These are phyloP conservation scores for Kitagawia praeruptora DNA, from an alignment of 129 eudicot genomes.

Conservation along the genomic window DNA sequence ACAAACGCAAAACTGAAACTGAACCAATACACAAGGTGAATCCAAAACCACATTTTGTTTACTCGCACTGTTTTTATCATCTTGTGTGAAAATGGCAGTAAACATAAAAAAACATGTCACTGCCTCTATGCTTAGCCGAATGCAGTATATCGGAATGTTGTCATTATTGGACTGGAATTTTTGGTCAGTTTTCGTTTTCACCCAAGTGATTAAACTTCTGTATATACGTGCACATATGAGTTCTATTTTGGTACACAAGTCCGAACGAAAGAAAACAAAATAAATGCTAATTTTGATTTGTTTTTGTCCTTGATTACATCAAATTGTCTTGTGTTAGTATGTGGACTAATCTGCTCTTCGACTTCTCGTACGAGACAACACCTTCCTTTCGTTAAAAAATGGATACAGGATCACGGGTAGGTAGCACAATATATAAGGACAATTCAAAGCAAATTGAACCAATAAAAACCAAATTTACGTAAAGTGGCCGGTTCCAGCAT, in stretches of 20 bases:
- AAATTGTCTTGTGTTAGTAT: background rate
- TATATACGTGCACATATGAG: background rate
- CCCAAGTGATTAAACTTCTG: background rate
- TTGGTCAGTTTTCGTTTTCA: background rate
- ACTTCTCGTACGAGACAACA: background rate
- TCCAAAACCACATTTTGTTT: too few relatives aligned
- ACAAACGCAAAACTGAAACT: too few relatives aligned
- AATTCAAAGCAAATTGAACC: too few relatives aligned
- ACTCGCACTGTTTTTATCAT: too few relatives aligned
- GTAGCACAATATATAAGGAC: background rate
- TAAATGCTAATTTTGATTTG: background rate
- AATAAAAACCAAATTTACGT: background rate
- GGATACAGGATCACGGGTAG: background rate
- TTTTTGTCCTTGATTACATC: background rate
- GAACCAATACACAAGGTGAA: too few relatives aligned
- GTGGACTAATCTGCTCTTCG: too few relatives aligned
- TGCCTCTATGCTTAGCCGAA: background rate
- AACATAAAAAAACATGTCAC: too few relatives aligned
- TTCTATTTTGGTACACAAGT: background rate
- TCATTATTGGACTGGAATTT: background rate
- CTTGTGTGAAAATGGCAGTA: too few relatives aligned
- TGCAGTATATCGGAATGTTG: background rate
- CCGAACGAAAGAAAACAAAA: background rate
- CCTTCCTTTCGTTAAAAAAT: background rate
- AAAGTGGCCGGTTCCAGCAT: background rate